phyloP scores from a whole-genome alignment of 352 stramenopile species.

The Phytophthora pistaciae region DNA sequence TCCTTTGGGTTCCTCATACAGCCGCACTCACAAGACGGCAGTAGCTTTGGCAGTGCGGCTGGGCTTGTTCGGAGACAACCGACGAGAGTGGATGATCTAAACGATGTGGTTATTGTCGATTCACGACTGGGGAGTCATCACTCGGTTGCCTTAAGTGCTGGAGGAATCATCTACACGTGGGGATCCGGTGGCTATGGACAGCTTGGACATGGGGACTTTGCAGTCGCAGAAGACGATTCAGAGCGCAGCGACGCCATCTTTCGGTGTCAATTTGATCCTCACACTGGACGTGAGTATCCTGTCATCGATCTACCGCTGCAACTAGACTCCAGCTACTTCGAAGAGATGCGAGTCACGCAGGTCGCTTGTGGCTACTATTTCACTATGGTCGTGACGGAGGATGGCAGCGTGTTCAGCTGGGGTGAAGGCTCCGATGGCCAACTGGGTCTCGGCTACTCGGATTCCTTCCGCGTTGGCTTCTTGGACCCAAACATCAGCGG shows the following conservation, averaged over 20 bases:
- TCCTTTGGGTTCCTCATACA: conserved; percentile 70
- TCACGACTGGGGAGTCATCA: conserved; percentile 70
- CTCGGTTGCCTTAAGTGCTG: conserved; percentile 68
- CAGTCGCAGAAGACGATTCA: conserved; percentile 15
- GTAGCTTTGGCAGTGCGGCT: conserved; percentile 11
- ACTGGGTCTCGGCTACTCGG: conserved; percentile 67
- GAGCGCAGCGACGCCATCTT: conserved; percentile 63
- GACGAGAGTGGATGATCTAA: conserved; percentile 72
- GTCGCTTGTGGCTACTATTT: conserved; percentile 85
- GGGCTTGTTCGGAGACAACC: conserved; percentile 44
- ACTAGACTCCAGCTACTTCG: conserved; percentile 75
- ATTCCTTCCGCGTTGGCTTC: conserved; percentile 74
- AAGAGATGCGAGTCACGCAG: conserved; percentile 76
- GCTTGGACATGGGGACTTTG: conserved; percentile 78
- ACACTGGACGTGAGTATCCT: conserved; percentile 73
- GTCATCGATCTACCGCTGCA: conserved; percentile 75
- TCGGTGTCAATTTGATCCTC: conserved; percentile 71
- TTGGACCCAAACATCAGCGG: conserved; percentile 75
- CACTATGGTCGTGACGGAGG: conserved; percentile 71
- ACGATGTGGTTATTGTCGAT: conserved; percentile 56
- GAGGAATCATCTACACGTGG: conserved; percentile 77
- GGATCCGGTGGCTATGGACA: conserved; percentile 73
- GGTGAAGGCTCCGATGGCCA: conserved; percentile 81
- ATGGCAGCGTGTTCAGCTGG: conserved; percentile 78
- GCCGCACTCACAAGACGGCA: conserved; percentile 22